phyloP scores from a whole-genome alignment of 495 filamentous ascomycete genomes.

The Penicillium bovifimosum region DNA sequence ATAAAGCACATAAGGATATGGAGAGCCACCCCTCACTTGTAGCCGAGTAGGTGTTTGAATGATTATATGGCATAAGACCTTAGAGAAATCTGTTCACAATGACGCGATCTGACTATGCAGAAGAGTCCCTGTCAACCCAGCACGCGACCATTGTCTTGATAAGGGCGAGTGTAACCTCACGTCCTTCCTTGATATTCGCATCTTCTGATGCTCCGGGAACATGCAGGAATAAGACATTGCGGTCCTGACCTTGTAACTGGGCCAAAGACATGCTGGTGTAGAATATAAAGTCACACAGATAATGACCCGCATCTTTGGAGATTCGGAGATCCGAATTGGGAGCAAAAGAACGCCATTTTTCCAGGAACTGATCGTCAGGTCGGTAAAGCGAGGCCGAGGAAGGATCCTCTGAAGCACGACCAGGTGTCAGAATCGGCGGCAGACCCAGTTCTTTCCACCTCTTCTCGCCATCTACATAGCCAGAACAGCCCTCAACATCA shows the following conservation, averaged over 20 bases:
- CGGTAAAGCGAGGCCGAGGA: slow-evolving; percentile 19
- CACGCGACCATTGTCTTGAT: slow-evolving; percentile 61
- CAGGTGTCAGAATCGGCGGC: slow-evolving; percentile 32
- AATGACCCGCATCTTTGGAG: slow-evolving; percentile 73
- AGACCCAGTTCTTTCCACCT: slow-evolving; percentile 40
- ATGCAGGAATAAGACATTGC: slow-evolving; percentile 70
- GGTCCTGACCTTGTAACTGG: slow-evolving; percentile 41
- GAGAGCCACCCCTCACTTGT: not conserved
- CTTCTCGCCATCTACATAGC: slow-evolving; percentile 48
- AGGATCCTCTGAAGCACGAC: slow-evolving; percentile 12
- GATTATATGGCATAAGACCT: not conserved
- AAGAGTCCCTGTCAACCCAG: slow-evolving; percentile 29
- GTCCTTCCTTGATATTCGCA: slow-evolving; percentile 52
- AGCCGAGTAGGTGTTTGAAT: not conserved
- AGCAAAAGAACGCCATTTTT: slow-evolving; percentile 29
- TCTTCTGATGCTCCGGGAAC: slow-evolving; percentile 59
- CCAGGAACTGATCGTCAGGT: slow-evolving; percentile 32
- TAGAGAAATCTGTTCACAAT: not conserved
- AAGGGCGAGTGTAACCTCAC: slow-evolving; percentile 58
- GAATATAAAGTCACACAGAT: slow-evolving; percentile 83
- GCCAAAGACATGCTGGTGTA: slow-evolving; percentile 64
- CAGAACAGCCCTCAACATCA: slow-evolving; percentile 59
- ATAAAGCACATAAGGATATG: not conserved
- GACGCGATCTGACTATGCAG: slow-evolving; percentile 1
- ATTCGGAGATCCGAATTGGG: slow-evolving; percentile 51